These are phyloP conservation scores for Talaromyces nanjingensis DNA, from an alignment of 495 filamentous ascomycete species.

Conservation along the genomic window DNA sequence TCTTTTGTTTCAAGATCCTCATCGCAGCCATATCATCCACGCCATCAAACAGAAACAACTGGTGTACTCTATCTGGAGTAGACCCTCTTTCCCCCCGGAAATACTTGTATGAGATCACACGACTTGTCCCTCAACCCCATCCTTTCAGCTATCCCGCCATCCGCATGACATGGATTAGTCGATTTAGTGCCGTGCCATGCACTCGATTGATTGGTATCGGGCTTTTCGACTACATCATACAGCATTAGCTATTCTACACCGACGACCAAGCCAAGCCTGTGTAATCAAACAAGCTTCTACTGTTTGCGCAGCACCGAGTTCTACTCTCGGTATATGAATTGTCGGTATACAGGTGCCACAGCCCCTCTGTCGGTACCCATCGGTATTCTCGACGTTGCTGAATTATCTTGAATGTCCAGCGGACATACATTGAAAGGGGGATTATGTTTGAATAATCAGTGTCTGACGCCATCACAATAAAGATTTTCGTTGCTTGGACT, in stretches of 20 bases:
- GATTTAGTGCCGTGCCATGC: neutral
- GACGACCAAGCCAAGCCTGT: neutral
- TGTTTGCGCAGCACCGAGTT: neutral
- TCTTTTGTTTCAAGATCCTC: neutral
- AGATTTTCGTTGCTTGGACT: neutral
- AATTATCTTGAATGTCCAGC: neutral
- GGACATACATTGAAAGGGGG: neutral
- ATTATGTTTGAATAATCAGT: neutral
- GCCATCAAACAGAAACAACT: neutral
- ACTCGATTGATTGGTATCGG: neutral
- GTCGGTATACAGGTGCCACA: neutral
- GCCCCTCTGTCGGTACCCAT: neutral
- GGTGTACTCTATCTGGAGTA: neutral
- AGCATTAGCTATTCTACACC: neutral
- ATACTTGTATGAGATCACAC: neutral
- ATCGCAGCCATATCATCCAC: neutral
- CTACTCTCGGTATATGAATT: neutral
- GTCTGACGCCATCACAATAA: neutral
- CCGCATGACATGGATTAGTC: neutral
- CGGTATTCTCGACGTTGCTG: neutral
- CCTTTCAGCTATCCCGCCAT: neutral
- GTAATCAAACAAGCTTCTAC: neutral
- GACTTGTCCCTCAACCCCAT: neutral
- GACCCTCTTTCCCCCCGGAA: neutral
- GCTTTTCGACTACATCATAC: neutral